These are phyloP conservation scores for Scalesia atractyloides DNA, from an alignment of 129 eudicot species.

Conservation along the genomic window DNA sequence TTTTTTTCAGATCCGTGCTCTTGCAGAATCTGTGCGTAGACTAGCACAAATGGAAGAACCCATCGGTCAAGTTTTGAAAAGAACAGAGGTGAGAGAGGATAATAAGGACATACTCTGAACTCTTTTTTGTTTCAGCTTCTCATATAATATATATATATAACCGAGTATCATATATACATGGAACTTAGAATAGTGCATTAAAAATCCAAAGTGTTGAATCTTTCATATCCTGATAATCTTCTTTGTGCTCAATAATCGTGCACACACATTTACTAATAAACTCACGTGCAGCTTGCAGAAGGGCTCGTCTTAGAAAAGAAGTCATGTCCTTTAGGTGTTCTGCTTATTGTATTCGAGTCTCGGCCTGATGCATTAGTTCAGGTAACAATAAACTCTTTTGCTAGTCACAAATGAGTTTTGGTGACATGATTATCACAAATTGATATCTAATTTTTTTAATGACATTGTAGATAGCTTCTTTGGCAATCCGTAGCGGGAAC, in stretches of 20 bases:
- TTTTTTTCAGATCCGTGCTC: constrained; percentile 57
- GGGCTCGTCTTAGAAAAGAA: constrained; percentile 78
- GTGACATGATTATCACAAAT: constrained; percentile 7
- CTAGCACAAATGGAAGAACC: constrained; percentile 94
- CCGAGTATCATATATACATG: not conserved
- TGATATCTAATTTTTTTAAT: constrained; percentile 11
- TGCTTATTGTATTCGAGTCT: constrained; percentile 85
- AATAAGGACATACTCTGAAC: not conserved
- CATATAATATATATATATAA: not conserved
- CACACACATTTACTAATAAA: constrained; percentile 7
- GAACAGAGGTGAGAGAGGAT: constrained; percentile 65
- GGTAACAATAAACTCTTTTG: constrained; percentile 39
- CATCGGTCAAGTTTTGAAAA: constrained; percentile 62
- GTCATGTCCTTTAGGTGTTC: constrained; percentile 86
- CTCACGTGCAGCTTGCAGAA: constrained; percentile 65
- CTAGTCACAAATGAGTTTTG: not conserved
- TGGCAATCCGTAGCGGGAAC: constrained; percentile 90
- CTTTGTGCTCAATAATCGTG: not conserved
- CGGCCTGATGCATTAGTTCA: constrained; percentile 96
- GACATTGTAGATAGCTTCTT: constrained; percentile 74
- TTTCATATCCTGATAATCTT: constrained; percentile 6
- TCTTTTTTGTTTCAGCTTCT: not conserved
- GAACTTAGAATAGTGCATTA: not conserved
- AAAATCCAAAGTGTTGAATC: not conserved
- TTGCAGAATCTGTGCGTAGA: constrained; percentile 72